Base-by-base conservation (phyloP, 2,329 filamentous ascomycete species). In the Pyricularia sp. region DNA sequence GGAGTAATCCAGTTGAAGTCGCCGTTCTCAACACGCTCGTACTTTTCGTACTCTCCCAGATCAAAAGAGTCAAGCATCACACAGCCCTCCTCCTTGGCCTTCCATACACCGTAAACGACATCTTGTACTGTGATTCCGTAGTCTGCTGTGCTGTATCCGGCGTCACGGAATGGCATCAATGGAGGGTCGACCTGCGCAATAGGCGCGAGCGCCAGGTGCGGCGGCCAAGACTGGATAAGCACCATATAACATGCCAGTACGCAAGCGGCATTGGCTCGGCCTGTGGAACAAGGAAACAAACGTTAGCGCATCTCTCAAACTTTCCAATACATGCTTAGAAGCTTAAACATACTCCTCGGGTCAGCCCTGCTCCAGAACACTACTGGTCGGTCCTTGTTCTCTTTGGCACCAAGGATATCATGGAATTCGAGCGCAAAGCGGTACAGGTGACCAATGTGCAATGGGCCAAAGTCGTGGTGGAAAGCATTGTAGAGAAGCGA, bases 1-100 rank as follows among this genome's bases (percentile, higher is more conserved):
- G 94, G 94, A 6, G 94, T 97, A 70, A 99, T 87, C 95, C 95
- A 99, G 86, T 99, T 99, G 90, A 99, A 99, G 81, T 99, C 95
- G 72, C 95, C 95, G 84, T 97, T 93, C 78, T 99, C 95, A 25
- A 99, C 95, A 70, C 95, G 88, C 82, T 99, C 95, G 75, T 88
- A 99, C 77, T 88, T 91, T 81, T 99, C 95, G 78, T 99, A 99
- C 87, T 97, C 93, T 81, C 97, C 94, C 25, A 99, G 86, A 75
- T 94, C 94, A 77, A 99, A 99, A 77, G 95, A 93, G 77, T 96
- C 93, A 70, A 99, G 83, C 68, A 92, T 92, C 76, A 94, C 96
- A 75, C 97, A 90, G 65, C 91, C 90, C 79, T 97, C 92, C 77
- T 99, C 95, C 83, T 98, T 99, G 64, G 95, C 95, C 79, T 94